These are phyloP conservation scores for Candida sanyaensis DNA, from an alignment of 1,139 yeast species.

Conservation along the genomic window DNA sequence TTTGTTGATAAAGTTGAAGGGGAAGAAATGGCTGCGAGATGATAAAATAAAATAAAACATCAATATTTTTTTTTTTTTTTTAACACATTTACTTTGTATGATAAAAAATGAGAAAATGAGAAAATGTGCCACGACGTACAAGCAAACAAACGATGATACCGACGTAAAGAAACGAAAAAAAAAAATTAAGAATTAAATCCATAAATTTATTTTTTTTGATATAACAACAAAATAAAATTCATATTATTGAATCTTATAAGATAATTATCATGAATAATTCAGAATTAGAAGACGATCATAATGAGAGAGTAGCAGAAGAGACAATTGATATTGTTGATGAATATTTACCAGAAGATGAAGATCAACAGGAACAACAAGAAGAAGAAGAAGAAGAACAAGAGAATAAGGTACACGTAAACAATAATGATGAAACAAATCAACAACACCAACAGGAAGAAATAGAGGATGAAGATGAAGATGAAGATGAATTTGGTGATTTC, in stretches of 20 bases:
- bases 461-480: slow-evolving; percentile 4
- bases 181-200: too few relatives aligned
- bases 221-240: too few relatives aligned
- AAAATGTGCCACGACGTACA: too few relatives aligned
- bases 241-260: too few relatives aligned
- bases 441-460: slow-evolving; percentile 5
- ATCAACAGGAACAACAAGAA: slow-evolving; percentile 3
- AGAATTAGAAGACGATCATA: neutral
- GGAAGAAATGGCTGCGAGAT: neutral
- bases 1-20: neutral
- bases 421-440: slow-evolving; percentile 4
- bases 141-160: too few relatives aligned
- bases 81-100: too few relatives aligned
- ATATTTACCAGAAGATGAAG: slow-evolving; percentile 2
- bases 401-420: neutral
- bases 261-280: too few relatives aligned
- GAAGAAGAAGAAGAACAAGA: slow-evolving; percentile 4
- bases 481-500: slow-evolving; percentile 13
- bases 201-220: too few relatives aligned
- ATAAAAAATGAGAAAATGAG: too few relatives aligned
- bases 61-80: too few relatives aligned
- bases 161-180: too few relatives aligned
- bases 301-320: neutral
- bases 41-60: neutral
- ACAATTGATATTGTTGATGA: neutral